Evolutionary conservation across 1,284 basidiomycete species (phyloP), one percentile per base, ranked within the genome.

Genomic region (Cryptococcus sp.): DNA sequence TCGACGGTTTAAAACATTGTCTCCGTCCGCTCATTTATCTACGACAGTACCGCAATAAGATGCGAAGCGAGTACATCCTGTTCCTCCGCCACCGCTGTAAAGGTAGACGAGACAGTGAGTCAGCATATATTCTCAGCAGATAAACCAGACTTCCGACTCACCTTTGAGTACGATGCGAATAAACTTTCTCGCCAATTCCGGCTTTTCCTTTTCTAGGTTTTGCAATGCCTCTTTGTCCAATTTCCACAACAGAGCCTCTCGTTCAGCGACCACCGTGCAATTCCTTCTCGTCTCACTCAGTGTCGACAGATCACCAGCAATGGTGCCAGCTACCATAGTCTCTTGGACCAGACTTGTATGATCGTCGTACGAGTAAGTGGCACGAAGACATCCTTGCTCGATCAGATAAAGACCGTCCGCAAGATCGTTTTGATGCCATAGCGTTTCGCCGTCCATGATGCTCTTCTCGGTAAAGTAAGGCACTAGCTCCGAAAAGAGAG

Each of bases 301-400:
- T 39, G 88, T 88, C 0, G 89, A 88, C 54, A 96, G 78, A 76
- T 96, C 93, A 1, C 93, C 93, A 2, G 93, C 91, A 5, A 95
- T 80, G 0, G 91, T 91, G 1, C 92, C 93, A 1, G 92, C 87
- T 0, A 95, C 90, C 93, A 95, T 96, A 5, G 88, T 89, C 78
- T 92, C 90, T 68, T 89, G 87, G 47, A 91, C 85, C 11, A 79
- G 75, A 26, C 83, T 83, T 7, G 83, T 80, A 63, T 88, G 84
- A 52, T 87, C 85, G 11, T 85, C 84, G 72, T 92, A 93, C 51
- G 80, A 78, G 75, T 94, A 94, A 17, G 83, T 83, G 0, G 93
- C 93, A 15, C 89, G 83, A 40, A 96, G 81, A 37, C 91, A 85
- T 11, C 93, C 93, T 0, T 85, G 83, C 67, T 95, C 87, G 65